Base-by-base conservation (phyloP, 805 yeast genomes). In the Kluyveromyces dobzhanskii region DNA sequence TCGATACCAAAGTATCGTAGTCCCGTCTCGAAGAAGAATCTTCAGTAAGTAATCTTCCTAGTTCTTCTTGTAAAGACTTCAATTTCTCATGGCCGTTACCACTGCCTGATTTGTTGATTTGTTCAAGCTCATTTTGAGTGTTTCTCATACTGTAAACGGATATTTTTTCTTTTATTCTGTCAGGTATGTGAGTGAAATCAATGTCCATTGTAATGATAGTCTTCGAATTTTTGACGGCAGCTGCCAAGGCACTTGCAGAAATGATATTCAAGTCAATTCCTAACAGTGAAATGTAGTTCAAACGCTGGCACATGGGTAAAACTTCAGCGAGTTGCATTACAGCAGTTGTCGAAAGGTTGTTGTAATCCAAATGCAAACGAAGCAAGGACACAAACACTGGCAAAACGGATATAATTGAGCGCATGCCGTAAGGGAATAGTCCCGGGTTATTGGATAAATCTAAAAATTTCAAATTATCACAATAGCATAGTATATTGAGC, bases 61-160 rank as follows among this genome's bases (percentile, higher is more conserved):
- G 32, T 43, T 65, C 66, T 35, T 75, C 73, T 47, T 80, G 85
- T 3, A 85, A 75, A 3, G 78, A 70, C 47, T 73, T 67, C 36
- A 80, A 60, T 39, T 78, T 84, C 37, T 62, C 51, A 7, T 44
- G 42, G 10, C 38, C 42, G 13, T 40, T 44, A 8, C 28, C 16
- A n/a, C 35, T 21, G 14, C 27, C 38, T 8, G 36, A 25, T 21
- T 37, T 38, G 7, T 43, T 46, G 4, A 50, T 47, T 13, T 44
- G 50, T 30, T 55, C 50, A 23, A 80, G 57, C 38, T 75, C 71
- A 17, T 63, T 57, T 49, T 81, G 88, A 77, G 86, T 78, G 57
- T 88, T 88, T 51, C 80, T 74, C 77, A 88, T 78, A 9, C 90
- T 78, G 54, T 81, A 81, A 17, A 84, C 65, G 0, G 94, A 85